Conservation (phyloP, 1,284 basidiomycete species). For the Cystobasidiaceae sp. region DNA sequence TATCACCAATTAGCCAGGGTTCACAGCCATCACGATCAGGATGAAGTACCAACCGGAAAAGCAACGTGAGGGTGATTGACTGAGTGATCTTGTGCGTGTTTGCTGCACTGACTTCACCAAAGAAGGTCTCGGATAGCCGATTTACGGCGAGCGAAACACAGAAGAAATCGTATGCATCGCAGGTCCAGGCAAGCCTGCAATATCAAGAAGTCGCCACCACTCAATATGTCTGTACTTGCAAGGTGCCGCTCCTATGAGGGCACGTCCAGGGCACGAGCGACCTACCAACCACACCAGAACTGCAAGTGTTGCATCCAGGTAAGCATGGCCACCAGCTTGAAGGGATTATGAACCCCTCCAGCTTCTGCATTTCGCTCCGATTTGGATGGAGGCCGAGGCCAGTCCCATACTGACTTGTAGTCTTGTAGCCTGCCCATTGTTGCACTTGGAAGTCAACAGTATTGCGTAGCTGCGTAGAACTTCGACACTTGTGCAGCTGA, state of each 20-base stretch:
- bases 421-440: background rate
- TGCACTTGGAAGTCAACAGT: too few relatives aligned
- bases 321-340: conserved; percentile 47
- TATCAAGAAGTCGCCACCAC: conserved; percentile 46
- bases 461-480: too few relatives aligned
- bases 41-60: conserved; percentile 56
- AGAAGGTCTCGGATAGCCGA: conserved; percentile 40
- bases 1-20: background rate
- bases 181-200: conserved; percentile 60
- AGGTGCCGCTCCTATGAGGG: background rate
- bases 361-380: conserved; percentile 19
- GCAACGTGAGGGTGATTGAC: conserved; percentile 80
- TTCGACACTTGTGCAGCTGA: too few relatives aligned
- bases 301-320: conserved; percentile 53
- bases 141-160: conserved; percentile 68
- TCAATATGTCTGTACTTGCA: background rate
- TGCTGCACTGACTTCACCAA: background rate
- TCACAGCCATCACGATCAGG: background rate
- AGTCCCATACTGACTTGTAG: background rate
- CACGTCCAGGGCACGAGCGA: too few relatives aligned
- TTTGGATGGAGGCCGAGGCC: conserved; percentile 35
- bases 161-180: conserved; percentile 64
- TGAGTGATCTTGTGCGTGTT: conserved; percentile 21
- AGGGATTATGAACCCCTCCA: conserved; percentile 40
- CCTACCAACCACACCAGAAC: conserved; percentile 51